A percentile compares a stretch with the other conserved stretches of the same genome.
Conservation (phyloP, 2,329 filamentous ascomycete species). For the Trichoderma koningii region DNA sequence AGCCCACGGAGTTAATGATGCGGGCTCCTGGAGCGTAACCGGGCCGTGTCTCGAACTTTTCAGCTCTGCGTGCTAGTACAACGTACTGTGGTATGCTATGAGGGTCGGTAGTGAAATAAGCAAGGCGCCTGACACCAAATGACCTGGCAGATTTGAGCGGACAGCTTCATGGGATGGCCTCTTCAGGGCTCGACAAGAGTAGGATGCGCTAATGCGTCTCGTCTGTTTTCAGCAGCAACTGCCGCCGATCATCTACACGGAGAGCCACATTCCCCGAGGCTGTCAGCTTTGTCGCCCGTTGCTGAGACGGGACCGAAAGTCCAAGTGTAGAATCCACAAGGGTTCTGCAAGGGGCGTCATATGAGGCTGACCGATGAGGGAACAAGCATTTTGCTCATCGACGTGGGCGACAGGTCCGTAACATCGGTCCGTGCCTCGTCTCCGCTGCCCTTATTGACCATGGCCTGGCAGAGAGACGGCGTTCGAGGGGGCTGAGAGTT, state of each 20-base stretch:
- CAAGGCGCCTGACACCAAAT: not conserved
- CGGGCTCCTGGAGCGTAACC: no score
- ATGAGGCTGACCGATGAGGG: not conserved
- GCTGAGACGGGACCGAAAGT: not conserved
- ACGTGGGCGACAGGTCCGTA: no score
- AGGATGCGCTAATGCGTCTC: not conserved
- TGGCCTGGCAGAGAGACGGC: no score
- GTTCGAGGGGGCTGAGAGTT: not conserved
- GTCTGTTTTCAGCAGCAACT: not conserved
- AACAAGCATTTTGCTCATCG: not conserved
- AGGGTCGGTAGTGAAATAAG: not conserved
- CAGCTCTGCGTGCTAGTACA: not conserved
- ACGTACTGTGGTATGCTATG: no score
- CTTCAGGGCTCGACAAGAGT: not conserved
- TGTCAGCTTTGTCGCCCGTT: not conserved
- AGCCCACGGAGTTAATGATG: not conserved
- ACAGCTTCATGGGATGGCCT: no score
- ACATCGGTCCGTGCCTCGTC: no score
- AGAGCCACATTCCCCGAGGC: not conserved
- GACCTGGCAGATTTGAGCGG: no score
- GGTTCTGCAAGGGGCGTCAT: not conserved
- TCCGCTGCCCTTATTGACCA: no score
- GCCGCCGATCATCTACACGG: not conserved
- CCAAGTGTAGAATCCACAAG: not conserved
- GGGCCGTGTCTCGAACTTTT: no score